These are phyloP conservation scores for Chaetomiaceae sp. DNA, from an alignment of 2,329 filamentous ascomycete genomes.

Conservation along the genomic window DNA sequence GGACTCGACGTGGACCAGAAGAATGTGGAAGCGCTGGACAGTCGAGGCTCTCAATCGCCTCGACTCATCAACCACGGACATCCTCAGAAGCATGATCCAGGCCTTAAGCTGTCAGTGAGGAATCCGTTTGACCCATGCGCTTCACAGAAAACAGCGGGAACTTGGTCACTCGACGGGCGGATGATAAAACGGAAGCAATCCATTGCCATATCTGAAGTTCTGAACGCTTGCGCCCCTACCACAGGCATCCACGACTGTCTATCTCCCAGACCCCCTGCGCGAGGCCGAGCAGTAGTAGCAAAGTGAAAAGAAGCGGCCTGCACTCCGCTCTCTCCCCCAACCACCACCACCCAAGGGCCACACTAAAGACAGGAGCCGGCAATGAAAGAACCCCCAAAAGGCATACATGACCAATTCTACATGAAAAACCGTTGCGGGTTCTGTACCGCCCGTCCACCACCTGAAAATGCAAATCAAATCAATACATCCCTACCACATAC, in stretches of 20 bases:
- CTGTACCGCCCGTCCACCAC: conserved; percentile 2
- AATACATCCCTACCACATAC: no score
- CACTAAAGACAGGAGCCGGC: not conserved
- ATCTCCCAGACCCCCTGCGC: conserved; percentile 4
- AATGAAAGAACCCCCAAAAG: not conserved
- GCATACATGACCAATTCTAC: conserved; percentile 4
- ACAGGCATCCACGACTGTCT: not conserved
- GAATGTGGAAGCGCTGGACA: no score
- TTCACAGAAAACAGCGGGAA: no score
- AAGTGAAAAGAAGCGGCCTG: conserved; percentile 17
- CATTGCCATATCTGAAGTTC: conserved; percentile 8
- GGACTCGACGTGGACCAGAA: no score
- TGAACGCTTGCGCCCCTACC: not conserved
- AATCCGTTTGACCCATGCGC: no score
- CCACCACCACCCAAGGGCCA: not conserved
- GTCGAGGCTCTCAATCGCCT: no score
- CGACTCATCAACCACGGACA: no score
- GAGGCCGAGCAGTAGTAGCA: conserved; percentile 2
- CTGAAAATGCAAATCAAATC: conserved; percentile 8
- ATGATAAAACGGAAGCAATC: not conserved
- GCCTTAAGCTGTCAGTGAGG: no score
- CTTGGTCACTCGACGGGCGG: no score
- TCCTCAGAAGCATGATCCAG: no score
- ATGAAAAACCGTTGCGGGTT: conserved; percentile 5
- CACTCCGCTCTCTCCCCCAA: conserved; percentile 17